These are phyloP conservation scores for Annulohypoxylon moriforme DNA, from an alignment of 495 filamentous ascomycete species.

Conservation along the genomic window DNA sequence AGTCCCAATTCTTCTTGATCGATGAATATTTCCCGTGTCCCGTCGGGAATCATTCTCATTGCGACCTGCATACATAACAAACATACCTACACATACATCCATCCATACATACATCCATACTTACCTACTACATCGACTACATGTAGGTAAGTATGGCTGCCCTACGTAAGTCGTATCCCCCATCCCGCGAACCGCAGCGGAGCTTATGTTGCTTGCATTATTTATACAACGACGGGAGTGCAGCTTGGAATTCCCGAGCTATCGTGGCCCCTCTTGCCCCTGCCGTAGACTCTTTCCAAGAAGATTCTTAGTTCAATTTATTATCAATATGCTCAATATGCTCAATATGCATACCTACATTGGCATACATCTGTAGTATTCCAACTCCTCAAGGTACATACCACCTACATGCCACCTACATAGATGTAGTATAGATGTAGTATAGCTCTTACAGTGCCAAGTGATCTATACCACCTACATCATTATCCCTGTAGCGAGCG, in stretches of 20 bases:
- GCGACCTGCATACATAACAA: slow-evolving; percentile 23
- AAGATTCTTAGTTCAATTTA: slow-evolving; percentile 33
- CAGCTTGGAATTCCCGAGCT: slow-evolving; percentile 41
- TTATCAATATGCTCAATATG: slow-evolving; percentile 6
- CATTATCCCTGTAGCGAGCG: slow-evolving; percentile 32
- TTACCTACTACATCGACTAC: too few relatives aligned
- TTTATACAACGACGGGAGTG: slow-evolving; percentile 38
- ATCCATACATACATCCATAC: background rate
- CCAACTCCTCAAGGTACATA: slow-evolving; percentile 30
- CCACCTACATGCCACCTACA: too few relatives aligned
- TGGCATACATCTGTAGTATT: background rate
- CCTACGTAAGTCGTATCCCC: slow-evolving; percentile 37
- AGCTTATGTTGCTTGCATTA: slow-evolving; percentile 46
- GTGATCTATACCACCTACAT: slow-evolving; percentile 45
- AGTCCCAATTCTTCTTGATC: slow-evolving; percentile 3
- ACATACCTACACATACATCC: background rate
- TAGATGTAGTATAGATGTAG: slow-evolving; percentile 18
- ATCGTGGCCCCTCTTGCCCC: slow-evolving; percentile 38
- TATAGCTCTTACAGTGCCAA: slow-evolving; percentile 35
- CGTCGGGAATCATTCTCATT: slow-evolving; percentile 23
- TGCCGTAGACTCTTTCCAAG: slow-evolving; percentile 37
- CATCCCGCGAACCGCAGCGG: slow-evolving; percentile 43
- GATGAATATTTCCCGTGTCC: slow-evolving; percentile 21
- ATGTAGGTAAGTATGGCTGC: slow-evolving; percentile 29
- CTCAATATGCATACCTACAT: slow-evolving; percentile 4